phyloP scores from a whole-genome alignment of 345 rosid species.

The Eucalyptus sideroxylon region DNA sequence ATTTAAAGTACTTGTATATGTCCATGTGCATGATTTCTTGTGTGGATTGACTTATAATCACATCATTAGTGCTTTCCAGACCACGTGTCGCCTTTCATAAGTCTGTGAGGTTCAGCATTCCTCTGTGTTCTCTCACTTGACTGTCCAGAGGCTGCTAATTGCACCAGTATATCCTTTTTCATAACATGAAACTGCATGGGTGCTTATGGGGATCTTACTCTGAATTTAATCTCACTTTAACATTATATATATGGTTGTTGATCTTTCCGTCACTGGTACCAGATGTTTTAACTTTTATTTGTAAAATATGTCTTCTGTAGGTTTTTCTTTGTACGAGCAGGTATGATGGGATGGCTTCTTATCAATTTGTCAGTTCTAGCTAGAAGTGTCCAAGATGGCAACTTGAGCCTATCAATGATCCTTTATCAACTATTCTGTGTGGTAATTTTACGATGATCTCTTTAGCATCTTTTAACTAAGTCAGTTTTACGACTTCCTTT shows the following conservation, averaged over 20 bases:
- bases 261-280: not conserved
- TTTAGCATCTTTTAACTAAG: not conserved
- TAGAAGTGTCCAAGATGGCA: conserved; percentile 44
- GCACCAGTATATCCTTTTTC: not conserved
- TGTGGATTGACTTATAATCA: not conserved
- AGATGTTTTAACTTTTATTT: not conserved
- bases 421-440: conserved; percentile 72
- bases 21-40: not conserved
- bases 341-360: conserved; percentile 97
- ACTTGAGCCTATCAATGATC: conserved; percentile 63
- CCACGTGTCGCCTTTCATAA: not conserved
- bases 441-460: conserved; percentile 31
- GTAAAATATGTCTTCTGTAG: conserved; percentile 14
- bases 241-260: not conserved
- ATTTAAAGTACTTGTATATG: not conserved
- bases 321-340: conserved; percentile 93
- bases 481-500: not conserved
- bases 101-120: not conserved
- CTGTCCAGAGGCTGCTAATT: not conserved
- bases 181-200: not conserved
- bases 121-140: not conserved
- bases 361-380: conserved; percentile 81
- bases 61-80: not conserved
- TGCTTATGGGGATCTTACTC: not conserved
- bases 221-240: not conserved